Conservation (phyloP, 768 basidiomycete species). For the Rhodotorula diobovata region DNA sequence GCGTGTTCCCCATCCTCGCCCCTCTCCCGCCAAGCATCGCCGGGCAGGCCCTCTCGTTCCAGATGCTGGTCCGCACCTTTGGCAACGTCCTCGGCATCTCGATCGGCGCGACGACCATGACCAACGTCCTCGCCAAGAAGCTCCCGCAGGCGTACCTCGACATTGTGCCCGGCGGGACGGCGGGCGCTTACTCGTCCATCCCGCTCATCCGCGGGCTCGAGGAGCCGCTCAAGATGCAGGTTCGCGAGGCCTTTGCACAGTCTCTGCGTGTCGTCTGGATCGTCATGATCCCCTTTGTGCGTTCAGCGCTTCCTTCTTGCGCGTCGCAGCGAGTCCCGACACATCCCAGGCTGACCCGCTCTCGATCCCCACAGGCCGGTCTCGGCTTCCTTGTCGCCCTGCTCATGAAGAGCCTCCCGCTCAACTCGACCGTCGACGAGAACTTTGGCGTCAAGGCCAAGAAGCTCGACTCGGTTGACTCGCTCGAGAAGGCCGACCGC, state of each 20-base stretch:
- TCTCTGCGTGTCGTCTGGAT: constrained; percentile 47
- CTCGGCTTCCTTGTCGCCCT: constrained; percentile 45
- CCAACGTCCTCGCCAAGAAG: constrained; percentile 8
- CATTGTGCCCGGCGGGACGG: background rate
- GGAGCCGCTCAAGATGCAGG: constrained; percentile 42
- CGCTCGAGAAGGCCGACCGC: background rate
- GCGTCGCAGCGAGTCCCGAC: no score
- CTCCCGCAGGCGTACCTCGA: constrained; percentile 11
- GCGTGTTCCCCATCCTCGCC: constrained; percentile 54
- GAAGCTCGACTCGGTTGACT: background rate
- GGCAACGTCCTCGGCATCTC: constrained; percentile 28
- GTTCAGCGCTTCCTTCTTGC: background rate
- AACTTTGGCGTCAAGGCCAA: constrained; percentile 8
- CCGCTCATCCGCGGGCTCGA: constrained; percentile 27
- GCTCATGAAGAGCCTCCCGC: constrained; percentile 44
- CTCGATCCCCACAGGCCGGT: constrained; percentile 8
- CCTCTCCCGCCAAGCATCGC: constrained; percentile 45
- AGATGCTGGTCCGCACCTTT: constrained; percentile 17
- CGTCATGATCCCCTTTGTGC: constrained; percentile 43
- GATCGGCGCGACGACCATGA: constrained; percentile 13
- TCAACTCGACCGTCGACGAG: constrained; percentile 45
- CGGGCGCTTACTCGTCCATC: constrained; percentile 38
- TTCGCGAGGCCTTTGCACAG: constrained; percentile 46
- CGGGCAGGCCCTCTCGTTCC: background rate
- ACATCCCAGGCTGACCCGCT: background rate